Conservation (phyloP, 164 flowering plant species). For the Umbilicus rupestris region DNA sequence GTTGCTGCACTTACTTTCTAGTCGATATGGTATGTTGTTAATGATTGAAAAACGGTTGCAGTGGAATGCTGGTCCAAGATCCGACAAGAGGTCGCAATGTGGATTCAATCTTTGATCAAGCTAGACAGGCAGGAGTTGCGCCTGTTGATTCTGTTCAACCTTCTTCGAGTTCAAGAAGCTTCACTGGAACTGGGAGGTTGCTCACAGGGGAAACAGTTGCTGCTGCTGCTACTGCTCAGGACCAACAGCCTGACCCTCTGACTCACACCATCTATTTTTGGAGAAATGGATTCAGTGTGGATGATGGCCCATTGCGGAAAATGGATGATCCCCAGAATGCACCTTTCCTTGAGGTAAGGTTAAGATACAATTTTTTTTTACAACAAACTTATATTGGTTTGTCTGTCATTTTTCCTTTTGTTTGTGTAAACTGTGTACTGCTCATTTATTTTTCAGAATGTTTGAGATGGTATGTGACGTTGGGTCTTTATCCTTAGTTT, state of each 20-base stretch:
- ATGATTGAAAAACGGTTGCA: conserved; percentile 14
- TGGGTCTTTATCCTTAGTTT: too few relatives aligned
- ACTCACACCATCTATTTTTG: conserved; percentile 58
- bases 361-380: too few relatives aligned
- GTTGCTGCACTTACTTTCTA: too few relatives aligned
- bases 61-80: conserved; percentile 56
- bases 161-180: conserved; percentile 54
- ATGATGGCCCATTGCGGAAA: conserved; percentile 83
- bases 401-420: too few relatives aligned
- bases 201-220: conserved; percentile 56
- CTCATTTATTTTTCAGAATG: too few relatives aligned
- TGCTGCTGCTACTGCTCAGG: conserved; percentile 25
- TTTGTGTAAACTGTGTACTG: too few relatives aligned
- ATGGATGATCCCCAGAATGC: conserved; percentile 80
- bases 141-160: conserved; percentile 24
- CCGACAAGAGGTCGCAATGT: conserved; percentile 28
- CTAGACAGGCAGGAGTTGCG: conserved; percentile 30
- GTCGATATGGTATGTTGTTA: background rate
- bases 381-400: too few relatives aligned
- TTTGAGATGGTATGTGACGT: too few relatives aligned
- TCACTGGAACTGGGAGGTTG: conserved; percentile 66
- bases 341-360: conserved; percentile 44
- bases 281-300: conserved; percentile 81
- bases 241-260: conserved; percentile 40
- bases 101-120: conserved; percentile 37